These are phyloP conservation scores for Pestalotiopsis sp. DNA, from an alignment of 2,329 filamentous ascomycete species.

Conservation along the genomic window DNA sequence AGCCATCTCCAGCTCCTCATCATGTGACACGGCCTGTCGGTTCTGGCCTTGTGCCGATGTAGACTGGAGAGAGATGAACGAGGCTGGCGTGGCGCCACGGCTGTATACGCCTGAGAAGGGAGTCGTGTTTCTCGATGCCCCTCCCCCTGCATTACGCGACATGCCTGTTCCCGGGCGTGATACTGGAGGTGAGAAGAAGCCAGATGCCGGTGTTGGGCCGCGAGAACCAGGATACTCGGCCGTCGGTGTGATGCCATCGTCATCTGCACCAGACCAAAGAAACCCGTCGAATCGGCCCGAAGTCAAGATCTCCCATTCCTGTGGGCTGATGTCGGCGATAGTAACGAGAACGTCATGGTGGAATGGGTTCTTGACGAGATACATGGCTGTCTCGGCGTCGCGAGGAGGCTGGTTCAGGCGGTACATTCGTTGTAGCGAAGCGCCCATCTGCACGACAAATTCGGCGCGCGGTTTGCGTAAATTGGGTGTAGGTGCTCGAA, in stretches of 20 bases:
- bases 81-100: slow-evolving; percentile 56
- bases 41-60: slow-evolving; percentile 39
- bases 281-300: slow-evolving; percentile 96
- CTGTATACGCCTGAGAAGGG: slow-evolving; percentile 54
- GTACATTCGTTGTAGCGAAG: slow-evolving; percentile 84
- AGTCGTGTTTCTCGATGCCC: slow-evolving; percentile 46
- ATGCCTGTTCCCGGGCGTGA: slow-evolving; percentile 43
- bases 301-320: slow-evolving; percentile 95
- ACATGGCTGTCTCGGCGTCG: slow-evolving; percentile 84
- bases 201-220: slow-evolving; percentile 56
- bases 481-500: slow-evolving; percentile 68
- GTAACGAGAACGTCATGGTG: slow-evolving; percentile 88
- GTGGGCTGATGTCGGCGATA: slow-evolving; percentile 80
- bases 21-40: slow-evolving; percentile 74
- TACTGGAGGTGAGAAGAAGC: slow-evolving; percentile 41
- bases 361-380: slow-evolving; percentile 78
- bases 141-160: slow-evolving; percentile 38
- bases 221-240: slow-evolving; percentile 47
- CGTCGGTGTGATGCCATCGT: slow-evolving; percentile 41
- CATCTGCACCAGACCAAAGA: slow-evolving; percentile 87
- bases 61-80: slow-evolving; percentile 43
- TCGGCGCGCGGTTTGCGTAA: slow-evolving; percentile 66
- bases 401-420: slow-evolving; percentile 72
- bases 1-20: slow-evolving; percentile 92
- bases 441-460: slow-evolving; percentile 72